Percentiles rank a stretch among this genome's conserved stretches.
phyloP scores from a whole-genome alignment of 1,284 basidiomycete species.

The Entoloma clypeatum region DNA sequence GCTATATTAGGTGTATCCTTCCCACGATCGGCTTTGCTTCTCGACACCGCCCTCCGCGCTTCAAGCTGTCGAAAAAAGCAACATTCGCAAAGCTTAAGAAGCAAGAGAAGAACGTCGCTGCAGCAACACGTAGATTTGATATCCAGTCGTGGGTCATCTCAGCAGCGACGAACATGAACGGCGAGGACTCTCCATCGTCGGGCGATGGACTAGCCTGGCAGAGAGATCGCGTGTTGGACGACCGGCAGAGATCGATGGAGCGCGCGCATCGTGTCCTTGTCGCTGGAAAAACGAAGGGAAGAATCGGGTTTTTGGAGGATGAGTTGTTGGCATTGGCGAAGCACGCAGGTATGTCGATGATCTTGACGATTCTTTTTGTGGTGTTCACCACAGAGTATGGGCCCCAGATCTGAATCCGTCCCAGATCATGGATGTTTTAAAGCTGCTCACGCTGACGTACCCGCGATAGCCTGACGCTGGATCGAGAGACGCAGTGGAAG shows the following conservation, averaged over 20 bases:
- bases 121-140: conserved; percentile 36
- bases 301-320: conserved; percentile 59
- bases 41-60: neutral
- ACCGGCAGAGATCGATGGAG: conserved; percentile 56
- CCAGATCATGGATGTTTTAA: conserved; percentile 70
- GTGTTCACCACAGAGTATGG: conserved; percentile 10
- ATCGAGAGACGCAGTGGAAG: conserved; percentile 70
- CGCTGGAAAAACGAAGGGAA: conserved; percentile 48
- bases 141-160: conserved; percentile 42
- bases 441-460: conserved; percentile 69
- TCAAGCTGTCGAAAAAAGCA: conserved; percentile 33
- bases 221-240: conserved; percentile 43
- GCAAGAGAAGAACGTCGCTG: conserved; percentile 27
- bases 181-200: conserved; percentile 20
- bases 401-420: conserved; percentile 56
- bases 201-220: conserved; percentile 38
- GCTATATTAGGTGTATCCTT: too few species aligned
- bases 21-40: too few species aligned
- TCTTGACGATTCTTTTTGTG: conserved; percentile 4
- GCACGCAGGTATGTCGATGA: conserved; percentile 48
- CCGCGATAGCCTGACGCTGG: conserved; percentile 70
- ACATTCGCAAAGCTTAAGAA: conserved; percentile 36
- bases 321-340: conserved; percentile 57
- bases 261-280: conserved; percentile 49
- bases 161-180: conserved; percentile 24